These are phyloP conservation scores for Kodamaea sp. DNA, from an alignment of 1,139 yeast species.

Conservation along the genomic window DNA sequence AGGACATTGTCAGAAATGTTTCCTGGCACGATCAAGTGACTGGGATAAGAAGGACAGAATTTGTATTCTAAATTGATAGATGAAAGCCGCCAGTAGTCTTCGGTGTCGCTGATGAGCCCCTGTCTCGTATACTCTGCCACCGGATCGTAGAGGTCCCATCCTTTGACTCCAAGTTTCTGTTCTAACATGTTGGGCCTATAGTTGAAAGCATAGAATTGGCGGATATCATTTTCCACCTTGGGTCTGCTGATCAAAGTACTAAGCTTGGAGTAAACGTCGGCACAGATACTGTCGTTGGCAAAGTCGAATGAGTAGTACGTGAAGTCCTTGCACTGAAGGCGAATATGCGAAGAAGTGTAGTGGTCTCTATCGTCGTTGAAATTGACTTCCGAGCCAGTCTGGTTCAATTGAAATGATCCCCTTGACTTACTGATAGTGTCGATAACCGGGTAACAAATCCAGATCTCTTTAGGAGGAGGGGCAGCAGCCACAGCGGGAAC, in stretches of 20 bases:
- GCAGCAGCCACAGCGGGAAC: conserved; percentile 20
- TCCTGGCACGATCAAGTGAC: conserved; percentile 64
- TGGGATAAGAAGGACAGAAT: conserved; percentile 79
- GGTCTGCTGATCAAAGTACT: conserved; percentile 56
- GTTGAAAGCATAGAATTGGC: conserved; percentile 49
- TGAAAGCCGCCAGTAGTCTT: conserved; percentile 67
- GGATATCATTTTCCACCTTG: conserved; percentile 34
- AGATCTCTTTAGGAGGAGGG: conserved; percentile 59
- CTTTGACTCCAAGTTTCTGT: conserved; percentile 52
- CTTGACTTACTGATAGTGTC: conserved; percentile 62
- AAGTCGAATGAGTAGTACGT: conserved; percentile 83
- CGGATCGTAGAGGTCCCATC: conserved; percentile 76
- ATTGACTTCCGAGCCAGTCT: conserved; percentile 3
- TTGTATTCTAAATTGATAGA: conserved; percentile 62
- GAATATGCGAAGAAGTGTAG: conserved; percentile 55
- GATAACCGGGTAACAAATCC: conserved; percentile 93
- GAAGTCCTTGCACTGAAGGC: conserved; percentile 83
- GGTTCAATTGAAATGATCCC: conserved; percentile 45
- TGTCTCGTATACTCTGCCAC: conserved; percentile 66
- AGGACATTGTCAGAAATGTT: conserved; percentile 79
- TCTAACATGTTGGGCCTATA: conserved; percentile 63
- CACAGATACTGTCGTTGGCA: conserved; percentile 55
- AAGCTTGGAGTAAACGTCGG: conserved; percentile 72
- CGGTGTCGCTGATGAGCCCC: conserved; percentile 39
- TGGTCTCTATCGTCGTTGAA: conserved; percentile 28